These are phyloP conservation scores for Yarrowia keelungensis DNA, from an alignment of 805 yeast genomes.

Conservation along the genomic window DNA sequence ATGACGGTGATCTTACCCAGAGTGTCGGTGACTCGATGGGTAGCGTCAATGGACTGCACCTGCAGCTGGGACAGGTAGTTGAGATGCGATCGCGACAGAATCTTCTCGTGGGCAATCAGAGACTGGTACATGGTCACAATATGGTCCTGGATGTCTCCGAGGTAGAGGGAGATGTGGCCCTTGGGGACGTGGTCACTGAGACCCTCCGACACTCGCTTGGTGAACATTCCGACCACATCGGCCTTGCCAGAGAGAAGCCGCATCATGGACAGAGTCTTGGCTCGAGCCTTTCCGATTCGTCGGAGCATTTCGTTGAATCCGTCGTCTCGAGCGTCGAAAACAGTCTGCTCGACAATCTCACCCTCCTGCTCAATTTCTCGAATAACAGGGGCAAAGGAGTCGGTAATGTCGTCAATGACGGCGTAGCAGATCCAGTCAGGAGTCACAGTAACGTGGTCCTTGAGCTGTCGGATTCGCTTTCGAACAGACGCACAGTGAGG, in stretches of 20 bases:
- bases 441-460: slow-evolving; percentile 65
- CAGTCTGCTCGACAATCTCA: slow-evolving; percentile 77
- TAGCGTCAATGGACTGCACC: slow-evolving; percentile 87
- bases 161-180: slow-evolving; percentile 87
- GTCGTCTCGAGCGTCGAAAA: slow-evolving; percentile 75
- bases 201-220: slow-evolving; percentile 89
- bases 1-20: slow-evolving; percentile 86
- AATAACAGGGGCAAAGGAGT: slow-evolving; percentile 67
- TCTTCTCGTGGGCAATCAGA: slow-evolving; percentile 87
- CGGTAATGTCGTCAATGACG: slow-evolving; percentile 68
- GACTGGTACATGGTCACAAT: slow-evolving; percentile 95
- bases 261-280: slow-evolving; percentile 91
- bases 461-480: slow-evolving; percentile 66
- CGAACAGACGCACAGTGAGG: slow-evolving; percentile 66
- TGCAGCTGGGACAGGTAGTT: slow-evolving; percentile 93
- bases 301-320: slow-evolving; percentile 78
- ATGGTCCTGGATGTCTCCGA: slow-evolving; percentile 97
- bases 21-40: slow-evolving; percentile 83
- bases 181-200: slow-evolving; percentile 62
- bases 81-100: slow-evolving; percentile 87
- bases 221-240: slow-evolving; percentile 94
- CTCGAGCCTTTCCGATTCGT: slow-evolving; percentile 86
- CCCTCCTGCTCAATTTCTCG: slow-evolving; percentile 66
- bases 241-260: slow-evolving; percentile 91
- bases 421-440: slow-evolving; percentile 75